Conservation (phyloP, 2,329 filamentous ascomycete species). For the Fusarium duplospermum region DNA sequence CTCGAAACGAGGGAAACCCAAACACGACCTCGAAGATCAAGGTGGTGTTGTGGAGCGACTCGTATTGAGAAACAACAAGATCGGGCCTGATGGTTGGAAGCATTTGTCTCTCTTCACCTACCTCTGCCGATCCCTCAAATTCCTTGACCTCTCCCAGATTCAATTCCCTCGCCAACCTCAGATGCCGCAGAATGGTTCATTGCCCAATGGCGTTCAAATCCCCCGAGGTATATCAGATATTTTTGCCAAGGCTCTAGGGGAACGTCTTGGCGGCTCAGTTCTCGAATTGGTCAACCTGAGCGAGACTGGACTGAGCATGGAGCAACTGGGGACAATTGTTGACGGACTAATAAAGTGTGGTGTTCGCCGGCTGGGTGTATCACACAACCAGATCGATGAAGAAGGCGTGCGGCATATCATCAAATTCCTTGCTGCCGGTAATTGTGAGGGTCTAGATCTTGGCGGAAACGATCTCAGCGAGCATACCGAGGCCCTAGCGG, state of each 20-base stretch:
- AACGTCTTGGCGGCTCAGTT: constrained; percentile 79
- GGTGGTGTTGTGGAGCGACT: constrained; percentile 87
- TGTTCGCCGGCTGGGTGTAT: constrained; percentile 82
- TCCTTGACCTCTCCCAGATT: constrained; percentile 87
- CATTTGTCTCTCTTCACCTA: constrained; percentile 91
- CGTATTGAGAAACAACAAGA: constrained; percentile 91
- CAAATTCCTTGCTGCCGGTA: constrained; percentile 78
- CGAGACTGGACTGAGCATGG: constrained; percentile 78
- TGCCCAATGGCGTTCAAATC: constrained; percentile 50
- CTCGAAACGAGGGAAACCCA: constrained; percentile 62
- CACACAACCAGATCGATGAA: constrained; percentile 81
- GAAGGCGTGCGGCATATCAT: constrained; percentile 81
- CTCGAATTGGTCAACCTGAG: constrained; percentile 87
- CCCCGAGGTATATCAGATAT: constrained; percentile 64
- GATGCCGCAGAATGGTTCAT: constrained; percentile 42
- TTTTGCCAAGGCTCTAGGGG: constrained; percentile 79
- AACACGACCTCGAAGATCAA: constrained; percentile 57
- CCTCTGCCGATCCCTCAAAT: constrained; percentile 87
- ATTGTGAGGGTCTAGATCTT: constrained; percentile 89
- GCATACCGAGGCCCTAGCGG: constrained; percentile 64
- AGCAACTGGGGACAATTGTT: constrained; percentile 80
- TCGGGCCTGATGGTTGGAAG: constrained; percentile 89
- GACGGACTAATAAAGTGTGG: constrained; percentile 85
- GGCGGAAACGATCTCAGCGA: constrained; percentile 81
- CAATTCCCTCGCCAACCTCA: constrained; percentile 71